Evolutionary conservation across 75 land plant genomes (phyloP).

Genomic region (Sequoia sempervirens): DNA sequence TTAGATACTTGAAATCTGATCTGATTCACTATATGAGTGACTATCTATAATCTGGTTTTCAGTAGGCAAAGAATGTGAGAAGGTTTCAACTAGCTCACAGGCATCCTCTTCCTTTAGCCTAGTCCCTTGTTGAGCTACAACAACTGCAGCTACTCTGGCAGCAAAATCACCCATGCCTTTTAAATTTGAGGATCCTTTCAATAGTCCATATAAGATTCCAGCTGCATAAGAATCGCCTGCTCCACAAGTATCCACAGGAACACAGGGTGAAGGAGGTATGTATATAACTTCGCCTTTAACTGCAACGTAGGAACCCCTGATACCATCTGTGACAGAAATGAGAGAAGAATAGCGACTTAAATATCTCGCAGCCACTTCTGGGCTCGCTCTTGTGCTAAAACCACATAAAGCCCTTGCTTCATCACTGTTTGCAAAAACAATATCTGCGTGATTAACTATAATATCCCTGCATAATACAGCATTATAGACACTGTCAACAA

Average conservation of each 20-base stretch:
- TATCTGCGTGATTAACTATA: constrained; percentile 73
- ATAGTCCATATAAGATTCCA: constrained; percentile 76
- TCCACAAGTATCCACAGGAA: constrained; percentile 90
- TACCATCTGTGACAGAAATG: constrained; percentile 92
- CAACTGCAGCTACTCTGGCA: constrained; percentile 77
- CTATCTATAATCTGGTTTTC: constrained; percentile 20
- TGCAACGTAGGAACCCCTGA: constrained; percentile 82
- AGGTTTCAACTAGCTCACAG: constrained; percentile 41
- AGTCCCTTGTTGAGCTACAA: constrained; percentile 94
- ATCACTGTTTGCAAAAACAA: constrained; percentile 78
- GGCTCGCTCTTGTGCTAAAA: constrained; percentile 49
- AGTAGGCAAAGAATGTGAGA: constrained; percentile 18
- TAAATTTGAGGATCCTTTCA: constrained; percentile 71
- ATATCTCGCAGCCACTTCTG: constrained; percentile 55
- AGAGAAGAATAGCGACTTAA: constrained; percentile 76
- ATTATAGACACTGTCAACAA: neutral
- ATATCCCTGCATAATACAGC: constrained; percentile 65
- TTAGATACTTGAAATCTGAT: constrained; percentile 42
- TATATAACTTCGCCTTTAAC: constrained; percentile 76
- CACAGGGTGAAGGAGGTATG: constrained; percentile 75
- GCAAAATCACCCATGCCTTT: constrained; percentile 82
- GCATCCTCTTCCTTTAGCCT: constrained; percentile 75
- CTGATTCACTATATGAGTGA: constrained; percentile 32
- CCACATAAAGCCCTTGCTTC: constrained; percentile 82
- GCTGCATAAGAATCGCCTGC: constrained; percentile 99